These are phyloP conservation scores for Peronospora belbahrii DNA, from an alignment of 352 stramenopile species.

Conservation along the genomic window DNA sequence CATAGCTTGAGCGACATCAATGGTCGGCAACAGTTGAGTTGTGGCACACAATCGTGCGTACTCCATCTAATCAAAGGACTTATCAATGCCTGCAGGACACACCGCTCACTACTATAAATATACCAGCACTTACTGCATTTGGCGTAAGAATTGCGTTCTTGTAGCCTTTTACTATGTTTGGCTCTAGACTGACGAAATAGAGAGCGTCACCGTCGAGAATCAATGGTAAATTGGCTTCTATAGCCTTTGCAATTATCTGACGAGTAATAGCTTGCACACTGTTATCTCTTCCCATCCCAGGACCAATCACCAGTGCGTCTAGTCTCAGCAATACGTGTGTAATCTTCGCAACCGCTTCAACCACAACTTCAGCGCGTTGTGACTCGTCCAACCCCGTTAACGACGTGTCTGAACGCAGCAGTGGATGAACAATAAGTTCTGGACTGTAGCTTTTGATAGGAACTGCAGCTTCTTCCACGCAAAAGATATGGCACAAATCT, in stretches of 20 bases:
- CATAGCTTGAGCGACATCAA: slow-evolving; percentile 44
- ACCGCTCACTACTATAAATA: background rate
- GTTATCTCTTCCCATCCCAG: slow-evolving; percentile 88
- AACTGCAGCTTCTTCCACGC: slow-evolving; percentile 87
- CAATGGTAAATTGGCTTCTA: slow-evolving; percentile 64
- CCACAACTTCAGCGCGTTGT: slow-evolving; percentile 16
- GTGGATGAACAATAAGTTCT: slow-evolving; percentile 92
- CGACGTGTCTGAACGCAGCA: slow-evolving; percentile 51
- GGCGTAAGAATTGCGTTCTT: slow-evolving; percentile 89
- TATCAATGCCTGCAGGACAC: background rate
- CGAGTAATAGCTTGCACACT: slow-evolving; percentile 77
- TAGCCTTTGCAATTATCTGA: slow-evolving; percentile 66
- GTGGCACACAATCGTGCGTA: slow-evolving; percentile 69
- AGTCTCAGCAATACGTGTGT: slow-evolving; percentile 52
- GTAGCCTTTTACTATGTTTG: slow-evolving; percentile 55
- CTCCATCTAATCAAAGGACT: slow-evolving; percentile 58
- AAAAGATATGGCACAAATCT: slow-evolving; percentile 95
- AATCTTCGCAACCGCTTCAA: slow-evolving; percentile 40
- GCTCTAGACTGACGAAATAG: slow-evolving; percentile 81
- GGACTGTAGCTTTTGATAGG: slow-evolving; percentile 97
- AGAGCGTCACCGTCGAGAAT: slow-evolving; percentile 94
- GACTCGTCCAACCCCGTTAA: slow-evolving; percentile 15
- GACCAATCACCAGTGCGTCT: slow-evolving; percentile 85
- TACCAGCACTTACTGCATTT: slow-evolving; percentile 60
- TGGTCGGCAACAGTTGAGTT: slow-evolving; percentile 28